Evolutionary conservation across 2,329 filamentous ascomycete species (phyloP), one percentile per base, ranked within the genome.

Genomic region (Fusarium praegraminearum): DNA sequence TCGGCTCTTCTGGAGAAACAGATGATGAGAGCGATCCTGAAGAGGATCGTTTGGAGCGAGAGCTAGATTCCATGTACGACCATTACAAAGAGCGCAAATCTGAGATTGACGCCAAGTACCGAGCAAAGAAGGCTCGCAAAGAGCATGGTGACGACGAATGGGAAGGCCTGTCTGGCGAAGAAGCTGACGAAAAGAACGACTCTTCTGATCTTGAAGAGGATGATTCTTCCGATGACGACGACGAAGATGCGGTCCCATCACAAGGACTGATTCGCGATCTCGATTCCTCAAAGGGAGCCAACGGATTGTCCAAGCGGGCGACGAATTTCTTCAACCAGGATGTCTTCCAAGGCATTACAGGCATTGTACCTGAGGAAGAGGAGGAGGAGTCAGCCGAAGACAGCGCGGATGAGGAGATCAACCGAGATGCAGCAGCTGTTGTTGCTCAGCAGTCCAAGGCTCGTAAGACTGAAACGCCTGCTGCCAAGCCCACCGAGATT

Each of bases 281-380:
- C 15, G 79, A 83, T 53, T 70, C 73, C 11, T 72, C 72, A 7
- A 53, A 69, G 15, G 72, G 62, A 12, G 60, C 59, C 3, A 67
- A 65, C 3, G 72, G 72, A 13, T 46, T 74, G 10, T 74, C 72
- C 2, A 75, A 75, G 56, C 89, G 93, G 68, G 96, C 96, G 11
- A 88, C 91, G 12, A 87, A 91, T 65, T 99, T 99, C 82, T 99
- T 99, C 79, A 91, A 92, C 73, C 95, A 98, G 77, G 94, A 98
- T 71, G 91, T 99, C 41, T 99, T 99, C 84, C 90, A 94, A 72
- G 93, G 90, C 40, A 89, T 98, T 56, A 88, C 89, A 24, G 92
- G 88, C 0, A 79, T 91, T 22, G 82, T 90, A 4, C 89, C 89
- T 20, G 84, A 87, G 55, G 18, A 70, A 10, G 78, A 73, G 3